Conservation (phyloP, 257 asterid genomes). For the Phtheirospermum japonicum region DNA sequence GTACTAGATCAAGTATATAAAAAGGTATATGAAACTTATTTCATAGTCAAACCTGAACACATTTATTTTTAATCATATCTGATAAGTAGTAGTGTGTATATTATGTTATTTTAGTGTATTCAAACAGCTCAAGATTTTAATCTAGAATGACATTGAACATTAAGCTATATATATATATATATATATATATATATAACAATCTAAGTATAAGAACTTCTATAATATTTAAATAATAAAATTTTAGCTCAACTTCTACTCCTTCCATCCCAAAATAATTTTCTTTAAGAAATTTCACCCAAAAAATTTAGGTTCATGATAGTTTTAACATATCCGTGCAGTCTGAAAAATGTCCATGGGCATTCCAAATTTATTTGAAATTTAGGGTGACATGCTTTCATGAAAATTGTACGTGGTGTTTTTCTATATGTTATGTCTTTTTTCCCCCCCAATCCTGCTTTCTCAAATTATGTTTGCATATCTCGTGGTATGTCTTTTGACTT, state of each 20-base stretch:
- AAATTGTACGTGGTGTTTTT: neutral
- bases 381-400: neutral
- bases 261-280: neutral
- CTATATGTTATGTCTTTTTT: neutral
- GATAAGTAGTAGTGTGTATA: neutral
- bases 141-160: neutral
- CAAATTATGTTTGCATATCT: conserved; percentile 3
- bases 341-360: neutral
- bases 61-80: neutral
- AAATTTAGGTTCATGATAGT: neutral
- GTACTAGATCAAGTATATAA: no score
- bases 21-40: neutral
- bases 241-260: neutral
- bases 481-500: conserved; percentile 12
- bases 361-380: neutral
- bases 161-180: no score
- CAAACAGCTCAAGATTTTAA: neutral
- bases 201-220: neutral
- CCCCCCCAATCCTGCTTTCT: conserved; percentile 3
- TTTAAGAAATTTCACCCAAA: neutral
- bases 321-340: neutral
- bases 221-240: neutral
- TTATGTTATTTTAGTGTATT: neutral
- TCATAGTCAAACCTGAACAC: neutral
- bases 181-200: no score